A percentile compares a stretch with the other conserved stretches of the same genome.
These are phyloP conservation scores for Ampelomyces quisqualis DNA, from an alignment of 2,329 filamentous ascomycete genomes.

Conservation along the genomic window DNA sequence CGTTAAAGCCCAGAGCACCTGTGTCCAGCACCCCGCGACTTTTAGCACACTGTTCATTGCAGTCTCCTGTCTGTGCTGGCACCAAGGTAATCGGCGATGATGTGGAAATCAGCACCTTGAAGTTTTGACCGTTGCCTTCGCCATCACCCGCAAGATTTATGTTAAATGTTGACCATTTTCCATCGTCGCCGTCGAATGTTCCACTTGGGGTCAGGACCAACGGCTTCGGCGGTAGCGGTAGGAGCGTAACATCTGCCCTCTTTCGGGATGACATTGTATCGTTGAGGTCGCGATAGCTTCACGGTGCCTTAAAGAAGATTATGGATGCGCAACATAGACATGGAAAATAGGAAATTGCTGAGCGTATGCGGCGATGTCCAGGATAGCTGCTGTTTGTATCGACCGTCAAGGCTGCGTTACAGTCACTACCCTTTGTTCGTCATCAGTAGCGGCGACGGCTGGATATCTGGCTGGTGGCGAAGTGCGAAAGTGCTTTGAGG, in stretches of 20 bases:
- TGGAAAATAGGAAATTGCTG: too few relatives aligned
- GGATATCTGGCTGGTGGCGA: too few relatives aligned
- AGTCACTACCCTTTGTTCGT: too few relatives aligned
- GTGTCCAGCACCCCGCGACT: slow-evolving; percentile 29
- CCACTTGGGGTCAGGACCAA: slow-evolving; percentile 21
- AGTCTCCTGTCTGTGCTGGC: slow-evolving; percentile 30
- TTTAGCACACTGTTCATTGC: slow-evolving; percentile 29
- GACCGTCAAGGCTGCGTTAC: too few relatives aligned
- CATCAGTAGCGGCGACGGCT: too few relatives aligned
- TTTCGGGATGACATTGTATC: too few relatives aligned
- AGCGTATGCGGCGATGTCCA: too few relatives aligned
- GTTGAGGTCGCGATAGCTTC: neutral
- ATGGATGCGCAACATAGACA: neutral
- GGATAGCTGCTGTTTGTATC: too few relatives aligned
- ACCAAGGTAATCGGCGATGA: slow-evolving; percentile 28
- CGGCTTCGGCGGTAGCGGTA: slow-evolving; percentile 14
- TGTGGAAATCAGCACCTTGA: slow-evolving; percentile 39
- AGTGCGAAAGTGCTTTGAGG: slow-evolving; percentile 1
- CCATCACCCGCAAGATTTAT: slow-evolving; percentile 41
- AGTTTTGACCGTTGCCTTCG: slow-evolving; percentile 37
- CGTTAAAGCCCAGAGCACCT: slow-evolving; percentile 22
- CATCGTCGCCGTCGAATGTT: slow-evolving; percentile 44
- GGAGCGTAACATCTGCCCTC: slow-evolving; percentile 20
- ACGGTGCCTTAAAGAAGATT: neutral
- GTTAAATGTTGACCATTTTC: slow-evolving; percentile 46